These are phyloP conservation scores for Skeletonema grethae DNA, from an alignment of 108 stramenopile genomes.

Conservation along the genomic window DNA sequence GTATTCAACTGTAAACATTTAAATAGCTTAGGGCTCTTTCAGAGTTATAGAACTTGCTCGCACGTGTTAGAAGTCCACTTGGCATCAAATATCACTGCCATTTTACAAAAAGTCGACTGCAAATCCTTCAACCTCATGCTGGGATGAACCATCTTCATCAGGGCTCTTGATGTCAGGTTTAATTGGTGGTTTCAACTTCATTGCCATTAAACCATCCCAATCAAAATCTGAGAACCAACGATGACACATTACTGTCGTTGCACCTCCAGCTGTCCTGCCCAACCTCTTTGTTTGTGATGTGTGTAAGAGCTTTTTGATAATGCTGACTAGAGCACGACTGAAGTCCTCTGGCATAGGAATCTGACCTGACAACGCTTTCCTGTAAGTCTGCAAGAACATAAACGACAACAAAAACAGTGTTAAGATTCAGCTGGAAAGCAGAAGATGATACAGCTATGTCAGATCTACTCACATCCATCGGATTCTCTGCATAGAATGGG, in stretches of 20 bases:
- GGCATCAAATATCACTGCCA: background rate
- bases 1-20: background rate
- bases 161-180: slow-evolving; percentile 42
- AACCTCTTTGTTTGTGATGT: slow-evolving; percentile 74
- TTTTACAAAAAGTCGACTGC: slow-evolving; percentile 36
- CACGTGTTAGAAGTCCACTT: background rate
- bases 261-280: slow-evolving; percentile 80
- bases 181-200: slow-evolving; percentile 35
- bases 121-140: slow-evolving; percentile 40
- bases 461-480: slow-evolving; percentile 45
- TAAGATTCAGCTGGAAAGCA: background rate
- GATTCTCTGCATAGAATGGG: slow-evolving; percentile 70
- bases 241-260: slow-evolving; percentile 80
- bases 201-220: slow-evolving; percentile 59
- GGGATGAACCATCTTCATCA: slow-evolving; percentile 19
- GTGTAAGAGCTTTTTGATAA: slow-evolving; percentile 76
- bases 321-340: slow-evolving; percentile 49
- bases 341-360: slow-evolving; percentile 45
- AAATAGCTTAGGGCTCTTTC: background rate
- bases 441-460: background rate
- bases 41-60: background rate
- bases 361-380: slow-evolving; percentile 48
- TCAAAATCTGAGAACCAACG: slow-evolving; percentile 79
- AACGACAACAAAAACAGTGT: background rate
- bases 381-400: slow-evolving; percentile 34